Evolutionary conservation across 768 basidiomycete genomes (phyloP), one percentile per base, ranked within the genome.

Genomic region (Xerocomus brunneocitrinus): DNA sequence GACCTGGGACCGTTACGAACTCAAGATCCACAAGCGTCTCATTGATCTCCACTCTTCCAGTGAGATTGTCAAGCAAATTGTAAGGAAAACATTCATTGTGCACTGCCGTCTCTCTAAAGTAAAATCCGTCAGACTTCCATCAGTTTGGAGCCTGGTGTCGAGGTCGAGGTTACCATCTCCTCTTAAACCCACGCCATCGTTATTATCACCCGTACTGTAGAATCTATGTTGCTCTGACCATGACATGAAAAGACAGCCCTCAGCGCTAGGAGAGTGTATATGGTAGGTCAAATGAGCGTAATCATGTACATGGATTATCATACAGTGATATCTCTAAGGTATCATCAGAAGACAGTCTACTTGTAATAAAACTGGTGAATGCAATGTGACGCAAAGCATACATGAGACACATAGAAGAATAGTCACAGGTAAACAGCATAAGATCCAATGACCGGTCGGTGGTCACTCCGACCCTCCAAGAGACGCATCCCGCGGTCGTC

Each of bases 1-100:
- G 87, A 99, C 97, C 70, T 99, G 97, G 97, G 97, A 99, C 77
- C 86, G 91, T 66, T 98, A 94, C 77, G 95, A 99, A 77, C 87
- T 99, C 77, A 95, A 95, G 80, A 81, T 99, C 58, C 95, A 99
- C 87, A 99, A 99, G 80, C 91, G 97, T 67, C 82, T 99, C 72
- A 98, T 99, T 68, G 97, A 99, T 80, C 79, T 99, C 63, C 92
- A 95, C 81, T 95, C 97, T 48, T 95, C 95, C 58, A 91, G 91
- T 71, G 97, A 98, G 77, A 89, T 98, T 62, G 97, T 99, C 78
- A 99, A 98, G 83, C 95, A 98, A 77, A 99, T 99, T 68, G 95
- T 98, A 63, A 68, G 92, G 24, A 44, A 16, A n/a, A 6, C 14
- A 9, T 50, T 35, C 32, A n/a, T 52, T 34, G 30, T 52, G 16